Evolutionary conservation across 306 rosid species (phyloP).

Genomic region (Elaeagnus macrophylla): DNA sequence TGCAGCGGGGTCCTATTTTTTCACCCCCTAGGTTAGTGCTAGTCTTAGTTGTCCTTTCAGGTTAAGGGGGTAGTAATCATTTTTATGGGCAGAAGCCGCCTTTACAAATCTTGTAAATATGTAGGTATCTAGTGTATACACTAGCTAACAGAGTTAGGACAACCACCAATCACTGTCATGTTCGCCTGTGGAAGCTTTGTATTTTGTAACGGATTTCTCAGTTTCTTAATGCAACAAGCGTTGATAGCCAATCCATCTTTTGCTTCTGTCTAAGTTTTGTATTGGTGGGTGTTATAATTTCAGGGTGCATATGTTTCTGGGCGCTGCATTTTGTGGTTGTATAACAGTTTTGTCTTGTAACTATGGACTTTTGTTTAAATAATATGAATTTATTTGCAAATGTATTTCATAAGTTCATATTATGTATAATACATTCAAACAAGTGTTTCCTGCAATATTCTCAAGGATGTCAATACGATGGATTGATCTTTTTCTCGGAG

Average conservation of each 20-base stretch:
- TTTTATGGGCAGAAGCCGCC: conserved; percentile 70
- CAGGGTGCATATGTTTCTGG: too few species aligned
- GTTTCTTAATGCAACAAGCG: conserved; percentile 29
- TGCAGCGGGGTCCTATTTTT: conserved; percentile 43
- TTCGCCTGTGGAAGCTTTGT: conserved; percentile 19
- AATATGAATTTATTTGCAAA: too few species aligned
- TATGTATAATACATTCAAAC: too few species aligned
- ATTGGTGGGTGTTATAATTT: too few species aligned
- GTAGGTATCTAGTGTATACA: conserved; percentile 38
- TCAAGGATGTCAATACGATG: too few species aligned
- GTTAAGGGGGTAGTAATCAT: conserved; percentile 55
- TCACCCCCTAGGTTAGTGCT: conserved; percentile 61
- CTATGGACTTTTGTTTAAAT: too few species aligned
- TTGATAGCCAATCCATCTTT: conserved; percentile 12
- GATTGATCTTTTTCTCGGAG: too few species aligned
- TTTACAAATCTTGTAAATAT: conserved; percentile 74
- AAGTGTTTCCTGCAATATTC: too few species aligned
- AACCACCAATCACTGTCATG: conserved; percentile 28
- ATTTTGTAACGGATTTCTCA: conserved; percentile 25
- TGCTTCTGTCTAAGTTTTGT: not conserved
- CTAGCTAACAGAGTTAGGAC: conserved; percentile 25
- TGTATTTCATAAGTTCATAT: too few species aligned
- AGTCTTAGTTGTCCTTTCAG: conserved; percentile 56
- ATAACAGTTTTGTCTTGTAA: too few species aligned
- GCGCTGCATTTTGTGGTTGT: too few species aligned